Conservation (phyloP, 495 filamentous ascomycete species). For the Durotheca rogersii region DNA sequence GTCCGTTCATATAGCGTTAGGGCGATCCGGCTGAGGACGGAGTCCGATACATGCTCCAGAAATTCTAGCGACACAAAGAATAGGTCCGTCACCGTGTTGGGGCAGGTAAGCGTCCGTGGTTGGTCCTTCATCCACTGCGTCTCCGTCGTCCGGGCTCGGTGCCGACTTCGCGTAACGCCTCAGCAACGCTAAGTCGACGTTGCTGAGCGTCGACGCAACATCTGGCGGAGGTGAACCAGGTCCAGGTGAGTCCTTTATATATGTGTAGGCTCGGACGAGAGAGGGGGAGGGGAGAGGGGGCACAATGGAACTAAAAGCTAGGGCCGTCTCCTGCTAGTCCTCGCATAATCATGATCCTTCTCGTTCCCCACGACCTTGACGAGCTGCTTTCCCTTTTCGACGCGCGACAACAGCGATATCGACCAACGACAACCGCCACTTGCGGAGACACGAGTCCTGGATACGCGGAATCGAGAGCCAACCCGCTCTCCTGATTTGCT, state of each 20-base stretch:
- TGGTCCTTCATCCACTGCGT: constrained; percentile 7
- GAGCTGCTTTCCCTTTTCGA: constrained; percentile 40
- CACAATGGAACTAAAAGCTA: constrained; percentile 10
- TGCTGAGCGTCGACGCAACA: background rate
- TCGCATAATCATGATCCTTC: constrained; percentile 31
- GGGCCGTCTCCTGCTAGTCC: constrained; percentile 15
- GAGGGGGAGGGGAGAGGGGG: constrained; percentile 4
- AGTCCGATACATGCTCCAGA: too few species aligned
- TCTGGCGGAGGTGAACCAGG: background rate
- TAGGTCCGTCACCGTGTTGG: background rate
- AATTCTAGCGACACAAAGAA: background rate
- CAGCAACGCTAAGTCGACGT: constrained; percentile 1
- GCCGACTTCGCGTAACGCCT: background rate
- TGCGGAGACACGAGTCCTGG: constrained; percentile 19
- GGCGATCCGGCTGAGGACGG: constrained; percentile 6
- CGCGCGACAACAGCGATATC: constrained; percentile 25
- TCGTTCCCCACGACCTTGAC: constrained; percentile 32
- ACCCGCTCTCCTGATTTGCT: constrained; percentile 27
- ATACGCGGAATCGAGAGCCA: constrained; percentile 17
- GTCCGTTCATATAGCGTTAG: constrained; percentile 6
- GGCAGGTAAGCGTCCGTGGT: constrained; percentile 13
- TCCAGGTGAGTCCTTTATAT: constrained; percentile 9
- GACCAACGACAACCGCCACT: constrained; percentile 29
- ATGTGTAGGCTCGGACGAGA: constrained; percentile 7
- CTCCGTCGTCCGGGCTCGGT: constrained; percentile 21